phyloP scores from a whole-genome alignment of 1,139 yeast genomes.

The Nadsonia starkeyi-henricii region DNA sequence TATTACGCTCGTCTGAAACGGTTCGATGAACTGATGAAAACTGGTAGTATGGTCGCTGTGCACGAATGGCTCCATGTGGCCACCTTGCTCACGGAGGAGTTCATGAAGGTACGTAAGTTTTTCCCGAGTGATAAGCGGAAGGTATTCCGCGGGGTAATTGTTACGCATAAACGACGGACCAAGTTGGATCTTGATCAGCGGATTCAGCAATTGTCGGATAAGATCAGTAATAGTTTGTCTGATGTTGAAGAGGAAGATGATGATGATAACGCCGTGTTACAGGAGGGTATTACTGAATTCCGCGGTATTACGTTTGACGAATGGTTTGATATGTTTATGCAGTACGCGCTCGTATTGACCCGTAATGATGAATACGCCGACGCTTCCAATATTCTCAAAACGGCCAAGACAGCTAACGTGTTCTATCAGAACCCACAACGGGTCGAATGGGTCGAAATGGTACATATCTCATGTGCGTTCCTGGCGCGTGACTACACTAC shows the following conservation, averaged over 20 bases:
- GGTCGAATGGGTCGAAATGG: constrained; percentile 41
- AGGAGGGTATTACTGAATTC: constrained; percentile 30
- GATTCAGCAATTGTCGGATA: constrained; percentile 43
- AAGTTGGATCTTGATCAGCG: constrained; percentile 58
- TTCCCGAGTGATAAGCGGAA: constrained; percentile 65
- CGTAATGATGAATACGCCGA: constrained; percentile 46
- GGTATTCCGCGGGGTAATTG: constrained; percentile 47
- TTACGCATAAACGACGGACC: constrained; percentile 33
- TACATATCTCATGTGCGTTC: constrained; percentile 54
- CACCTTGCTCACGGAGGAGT: constrained; percentile 67
- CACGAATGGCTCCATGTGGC: constrained; percentile 78
- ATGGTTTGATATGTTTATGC: constrained; percentile 81
- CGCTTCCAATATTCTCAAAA: constrained; percentile 56
- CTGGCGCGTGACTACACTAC: constrained; percentile 37
- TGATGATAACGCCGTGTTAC: constrained; percentile 40
- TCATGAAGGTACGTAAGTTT: constrained; percentile 60
- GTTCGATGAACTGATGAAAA: constrained; percentile 39
- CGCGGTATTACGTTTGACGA: constrained; percentile 63
- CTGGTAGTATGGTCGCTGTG: constrained; percentile 48
- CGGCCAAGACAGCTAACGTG: constrained; percentile 65
- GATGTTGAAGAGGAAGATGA: constrained; percentile 24
- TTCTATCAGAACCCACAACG: constrained; percentile 44
- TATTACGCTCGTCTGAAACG: constrained; percentile 50
- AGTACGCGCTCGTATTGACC: constrained; percentile 54
- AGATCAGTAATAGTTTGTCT: constrained; percentile 12